Conservation (phyloP, 1,139 yeast species). For the Trichomonascaceae sp. region DNA sequence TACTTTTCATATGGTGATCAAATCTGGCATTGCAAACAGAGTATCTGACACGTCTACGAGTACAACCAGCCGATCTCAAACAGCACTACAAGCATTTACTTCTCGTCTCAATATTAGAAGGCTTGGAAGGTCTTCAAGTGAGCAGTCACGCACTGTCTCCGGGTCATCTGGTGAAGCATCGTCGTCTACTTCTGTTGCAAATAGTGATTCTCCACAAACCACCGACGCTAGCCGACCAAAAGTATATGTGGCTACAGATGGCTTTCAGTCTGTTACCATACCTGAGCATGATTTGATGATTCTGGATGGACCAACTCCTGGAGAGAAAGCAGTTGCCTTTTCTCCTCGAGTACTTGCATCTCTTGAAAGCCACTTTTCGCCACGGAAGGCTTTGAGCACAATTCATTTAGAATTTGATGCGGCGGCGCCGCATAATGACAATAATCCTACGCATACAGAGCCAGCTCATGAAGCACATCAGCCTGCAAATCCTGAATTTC, state of each 20-base stretch:
- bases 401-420: neutral
- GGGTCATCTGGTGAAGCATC: neutral
- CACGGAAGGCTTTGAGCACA: neutral
- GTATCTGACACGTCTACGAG: neutral
- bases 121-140: neutral
- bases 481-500: neutral
- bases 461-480: neutral
- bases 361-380: conserved; percentile 7
- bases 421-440: neutral
- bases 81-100: neutral
- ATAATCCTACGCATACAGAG: neutral
- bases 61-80: neutral
- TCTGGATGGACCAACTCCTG: neutral
- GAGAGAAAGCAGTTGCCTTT: conserved; percentile 4
- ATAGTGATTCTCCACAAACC: neutral
- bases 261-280: neutral
- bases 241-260: neutral
- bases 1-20: conserved; percentile 15
- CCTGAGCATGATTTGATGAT: conserved; percentile 1
- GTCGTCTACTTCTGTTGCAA: neutral
- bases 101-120: neutral
- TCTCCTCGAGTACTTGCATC: conserved; percentile 7
- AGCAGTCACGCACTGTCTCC: neutral
- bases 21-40: conserved; percentile 1
- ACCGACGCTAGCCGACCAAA: neutral